phyloP scores from a whole-genome alignment of 2,329 filamentous ascomycete species.

The Hysterium pulicare region DNA sequence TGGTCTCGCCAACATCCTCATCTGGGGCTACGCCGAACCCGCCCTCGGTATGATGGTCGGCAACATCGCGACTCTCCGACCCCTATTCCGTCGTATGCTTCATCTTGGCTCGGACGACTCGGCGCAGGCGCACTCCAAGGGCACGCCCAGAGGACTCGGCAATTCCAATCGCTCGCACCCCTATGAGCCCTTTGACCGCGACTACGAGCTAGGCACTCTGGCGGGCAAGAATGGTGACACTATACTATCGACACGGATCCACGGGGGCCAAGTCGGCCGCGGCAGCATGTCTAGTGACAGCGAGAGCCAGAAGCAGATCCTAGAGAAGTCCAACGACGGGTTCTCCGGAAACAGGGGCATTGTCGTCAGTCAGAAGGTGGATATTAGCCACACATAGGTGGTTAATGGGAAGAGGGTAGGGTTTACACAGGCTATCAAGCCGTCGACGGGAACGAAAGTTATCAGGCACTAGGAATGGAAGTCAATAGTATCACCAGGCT shows the following conservation, averaged over 20 bases:
- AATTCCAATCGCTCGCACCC: constrained; percentile 4
- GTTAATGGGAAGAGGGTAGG: no score
- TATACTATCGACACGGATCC: constrained; percentile 1
- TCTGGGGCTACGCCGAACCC: constrained; percentile 39
- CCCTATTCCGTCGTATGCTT: constrained; percentile 26
- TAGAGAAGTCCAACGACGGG: constrained; percentile 5
- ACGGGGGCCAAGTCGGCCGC: constrained; percentile 7
- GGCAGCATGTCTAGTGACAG: constrained; percentile 10
- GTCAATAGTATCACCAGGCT: no score
- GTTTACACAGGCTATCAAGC: no score
- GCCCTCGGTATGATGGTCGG: constrained; percentile 35
- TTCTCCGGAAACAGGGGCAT: constrained; percentile 5
- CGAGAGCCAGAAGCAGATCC: constrained; percentile 13
- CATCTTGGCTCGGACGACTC: constrained; percentile 13
- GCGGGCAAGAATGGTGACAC: background rate
- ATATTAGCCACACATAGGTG: no score
- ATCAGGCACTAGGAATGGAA: no score
- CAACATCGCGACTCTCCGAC: constrained; percentile 31
- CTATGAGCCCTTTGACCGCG: constrained; percentile 9
- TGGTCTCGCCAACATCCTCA: constrained; percentile 31
- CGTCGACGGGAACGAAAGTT: no score
- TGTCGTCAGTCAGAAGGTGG: constrained; percentile 9
- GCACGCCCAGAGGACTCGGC: constrained; percentile 3
- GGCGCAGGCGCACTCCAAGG: background rate
- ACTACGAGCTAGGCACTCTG: constrained; percentile 8